Percentiles rank a stretch among this genome's conserved stretches.
Conservation (phyloP, 176 grass and related monocot species). For the Oryza longistaminata region DNA sequence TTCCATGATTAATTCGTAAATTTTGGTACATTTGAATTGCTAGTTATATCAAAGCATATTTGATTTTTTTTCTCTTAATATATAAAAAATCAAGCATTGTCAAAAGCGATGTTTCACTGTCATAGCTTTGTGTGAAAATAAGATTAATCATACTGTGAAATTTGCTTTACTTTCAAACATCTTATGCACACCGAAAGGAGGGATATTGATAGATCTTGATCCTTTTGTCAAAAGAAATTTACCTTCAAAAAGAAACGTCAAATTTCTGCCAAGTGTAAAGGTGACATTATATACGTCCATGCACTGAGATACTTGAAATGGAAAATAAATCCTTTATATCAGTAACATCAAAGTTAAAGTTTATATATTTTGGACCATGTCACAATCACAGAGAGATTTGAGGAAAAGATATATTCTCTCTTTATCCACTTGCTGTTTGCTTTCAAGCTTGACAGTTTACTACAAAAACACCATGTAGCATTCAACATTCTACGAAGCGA, state of each 20-base stretch:
- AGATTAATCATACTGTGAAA: constrained; percentile 13
- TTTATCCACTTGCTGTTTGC: constrained; percentile 49
- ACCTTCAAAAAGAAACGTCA: constrained; percentile 23
- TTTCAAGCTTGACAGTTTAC: constrained; percentile 32
- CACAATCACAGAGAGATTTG: constrained; percentile 52
- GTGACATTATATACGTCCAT: constrained; percentile 26
- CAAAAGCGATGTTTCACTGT: constrained; percentile 8
- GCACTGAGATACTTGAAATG: constrained; percentile 40
- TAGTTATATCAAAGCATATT: constrained; percentile 3
- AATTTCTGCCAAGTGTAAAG: constrained; percentile 61
- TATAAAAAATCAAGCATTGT: background rate
- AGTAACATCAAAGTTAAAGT: constrained; percentile 48
- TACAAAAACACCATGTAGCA: constrained; percentile 11
- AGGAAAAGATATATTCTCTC: constrained; percentile 45
- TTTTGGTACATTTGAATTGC: constrained; percentile 18
- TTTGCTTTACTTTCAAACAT: constrained; percentile 30
- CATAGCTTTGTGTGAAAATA: constrained; percentile 20
- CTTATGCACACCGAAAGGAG: constrained; percentile 40
- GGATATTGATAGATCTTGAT: constrained; percentile 39
- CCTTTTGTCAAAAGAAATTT: constrained; percentile 39
- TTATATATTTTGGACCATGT: constrained; percentile 51
- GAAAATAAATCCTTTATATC: constrained; percentile 49
- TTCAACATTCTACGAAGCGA: background rate
- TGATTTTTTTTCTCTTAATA: background rate
- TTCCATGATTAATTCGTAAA: background rate